Conservation (phyloP, 148 eudicot genomes). For the Spergularia bocconei region DNA sequence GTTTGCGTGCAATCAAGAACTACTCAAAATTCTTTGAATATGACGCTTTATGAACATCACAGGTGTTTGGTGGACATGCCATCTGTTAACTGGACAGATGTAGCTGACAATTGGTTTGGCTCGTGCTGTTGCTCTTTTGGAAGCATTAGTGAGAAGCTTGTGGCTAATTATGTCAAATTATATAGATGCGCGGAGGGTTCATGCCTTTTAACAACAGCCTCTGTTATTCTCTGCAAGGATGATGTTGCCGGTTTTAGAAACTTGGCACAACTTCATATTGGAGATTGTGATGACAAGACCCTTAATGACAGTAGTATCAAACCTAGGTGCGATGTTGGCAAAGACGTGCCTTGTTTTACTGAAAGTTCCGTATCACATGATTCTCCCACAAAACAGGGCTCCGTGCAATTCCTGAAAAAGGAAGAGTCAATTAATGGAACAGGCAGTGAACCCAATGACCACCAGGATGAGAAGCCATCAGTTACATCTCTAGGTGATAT, state of each 20-base stretch:
- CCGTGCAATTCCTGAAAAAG: conserved; percentile 18
- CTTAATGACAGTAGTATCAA: conserved; percentile 5
- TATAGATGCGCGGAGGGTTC: conserved; percentile 56
- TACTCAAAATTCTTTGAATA: not conserved
- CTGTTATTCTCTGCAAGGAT: conserved; percentile 59
- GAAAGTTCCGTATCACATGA: conserved; percentile 6
- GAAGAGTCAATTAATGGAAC: conserved; percentile 10
- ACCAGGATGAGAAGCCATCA: not conserved
- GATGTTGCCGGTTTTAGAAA: conserved; percentile 47
- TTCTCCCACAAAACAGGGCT: conserved; percentile 8
- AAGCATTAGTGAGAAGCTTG: conserved; percentile 79
- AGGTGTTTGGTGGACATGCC: conserved; percentile 84
- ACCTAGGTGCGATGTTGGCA: conserved; percentile 16
- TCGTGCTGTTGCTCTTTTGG: conserved; percentile 94
- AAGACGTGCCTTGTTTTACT: conserved; percentile 15
- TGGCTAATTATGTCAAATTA: conserved; percentile 61
- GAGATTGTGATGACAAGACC: conserved; percentile 22
- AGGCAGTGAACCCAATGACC: conserved; percentile 7
- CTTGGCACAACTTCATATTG: conserved; percentile 3
- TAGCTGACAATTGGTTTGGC: conserved; percentile 98
- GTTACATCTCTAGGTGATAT: conserved; percentile 4
- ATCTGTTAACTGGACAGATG: conserved; percentile 86
- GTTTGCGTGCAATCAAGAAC: not conserved
- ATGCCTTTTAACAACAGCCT: conserved; percentile 59
- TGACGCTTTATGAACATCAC: conserved; percentile 25